Evolutionary conservation across 2,329 filamentous ascomycete species (phyloP), one percentile per base, ranked within the genome.

Genomic region (Pseudopyricularia cyperi): DNA sequence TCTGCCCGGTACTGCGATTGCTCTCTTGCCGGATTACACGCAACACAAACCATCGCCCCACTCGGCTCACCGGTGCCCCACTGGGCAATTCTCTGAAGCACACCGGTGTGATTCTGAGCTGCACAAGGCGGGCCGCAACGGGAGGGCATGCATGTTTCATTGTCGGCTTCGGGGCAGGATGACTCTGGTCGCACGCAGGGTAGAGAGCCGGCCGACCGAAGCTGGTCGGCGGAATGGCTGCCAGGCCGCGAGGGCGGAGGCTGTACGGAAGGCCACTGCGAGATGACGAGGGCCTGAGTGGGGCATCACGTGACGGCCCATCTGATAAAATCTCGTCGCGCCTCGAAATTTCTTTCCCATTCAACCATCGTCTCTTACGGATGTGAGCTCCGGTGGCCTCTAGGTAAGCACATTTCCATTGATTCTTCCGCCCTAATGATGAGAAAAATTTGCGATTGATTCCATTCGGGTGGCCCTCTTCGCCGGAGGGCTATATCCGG

Each of bases 391-490:
- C 12, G 7, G 12, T 42, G 4, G 5, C 15, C 22, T 26, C 24
- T 2, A 44, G 9, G 22, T 28, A 12, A 26, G 4, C 19, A 12
- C 19, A 24, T 24, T n/a, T 32, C 22, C 5, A 8, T 15, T n/a
- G 30, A 7, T 24, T 22, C 30, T 22, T 22, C 30, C 14, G 32
- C 35, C 22, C 24, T 14, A n/a, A 83, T 87, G 87, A 91, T 90
- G 87, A 82, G 73, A 57, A 85, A 88, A 93, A 93, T 93, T 93
- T 93, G 87, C 87, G 87, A 89, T 88, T 89, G 87, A 93, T 82
- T 75, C 75, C 71, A 68, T 68, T 69, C 72, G 53, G 79, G 78
- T 87, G 85, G 86, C 74, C 71, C 50, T 51, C 83, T 77, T 83
- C 83, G 87, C 87, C 87, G 79, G 87, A 78, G 84, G 73, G 82